These are phyloP conservation scores for Neophaeococcomyces aloes DNA, from an alignment of 2,329 filamentous ascomycete species.

Conservation along the genomic window DNA sequence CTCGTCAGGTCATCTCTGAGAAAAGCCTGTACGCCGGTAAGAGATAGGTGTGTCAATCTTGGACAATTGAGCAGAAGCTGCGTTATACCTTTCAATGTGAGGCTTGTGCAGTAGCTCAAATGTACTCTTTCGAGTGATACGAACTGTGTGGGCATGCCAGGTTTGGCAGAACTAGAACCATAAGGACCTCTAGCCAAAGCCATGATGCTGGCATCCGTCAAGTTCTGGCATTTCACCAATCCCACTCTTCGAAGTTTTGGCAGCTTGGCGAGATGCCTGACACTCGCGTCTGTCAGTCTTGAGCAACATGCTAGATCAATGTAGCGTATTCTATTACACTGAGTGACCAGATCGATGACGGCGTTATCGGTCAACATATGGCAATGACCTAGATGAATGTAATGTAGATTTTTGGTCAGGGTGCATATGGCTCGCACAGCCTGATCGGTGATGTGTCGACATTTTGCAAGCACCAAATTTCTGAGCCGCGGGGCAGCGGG, in stretches of 20 bases:
- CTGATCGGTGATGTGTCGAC: conserved; percentile 79
- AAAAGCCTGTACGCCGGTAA: conserved; percentile 90
- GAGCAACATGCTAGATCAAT: conserved; percentile 95
- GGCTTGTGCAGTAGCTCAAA: conserved; percentile 81
- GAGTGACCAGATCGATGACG: conserved; percentile 70
- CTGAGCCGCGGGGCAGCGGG: conserved; percentile 74
- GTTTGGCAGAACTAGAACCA: conserved; percentile 29
- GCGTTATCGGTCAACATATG: conserved; percentile 80
- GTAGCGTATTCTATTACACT: conserved; percentile 88
- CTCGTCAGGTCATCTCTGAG: conserved; percentile 70
- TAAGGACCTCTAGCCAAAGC: conserved; percentile 62
- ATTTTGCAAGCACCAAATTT: conserved; percentile 91
- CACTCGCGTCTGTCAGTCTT: conserved; percentile 76
- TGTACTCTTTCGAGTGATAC: conserved; percentile 74
- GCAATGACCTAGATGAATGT: conserved; percentile 91
- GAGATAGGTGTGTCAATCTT: conserved; percentile 81
- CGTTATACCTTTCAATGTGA: conserved; percentile 79
- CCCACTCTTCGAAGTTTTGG: conserved; percentile 93
- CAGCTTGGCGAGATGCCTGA: conserved; percentile 70
- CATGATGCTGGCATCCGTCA: conserved; percentile 81
- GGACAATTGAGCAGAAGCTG: conserved; percentile 81
- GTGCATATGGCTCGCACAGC: conserved; percentile 78
- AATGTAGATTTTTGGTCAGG: conserved; percentile 91
- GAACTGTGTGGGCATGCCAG: conserved; percentile 18
- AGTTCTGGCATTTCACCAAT: conserved; percentile 81